Evolutionary conservation across 2,329 filamentous ascomycete species (phyloP), one percentile per base, ranked within the genome.

Genomic region (Exophiala sp.): DNA sequence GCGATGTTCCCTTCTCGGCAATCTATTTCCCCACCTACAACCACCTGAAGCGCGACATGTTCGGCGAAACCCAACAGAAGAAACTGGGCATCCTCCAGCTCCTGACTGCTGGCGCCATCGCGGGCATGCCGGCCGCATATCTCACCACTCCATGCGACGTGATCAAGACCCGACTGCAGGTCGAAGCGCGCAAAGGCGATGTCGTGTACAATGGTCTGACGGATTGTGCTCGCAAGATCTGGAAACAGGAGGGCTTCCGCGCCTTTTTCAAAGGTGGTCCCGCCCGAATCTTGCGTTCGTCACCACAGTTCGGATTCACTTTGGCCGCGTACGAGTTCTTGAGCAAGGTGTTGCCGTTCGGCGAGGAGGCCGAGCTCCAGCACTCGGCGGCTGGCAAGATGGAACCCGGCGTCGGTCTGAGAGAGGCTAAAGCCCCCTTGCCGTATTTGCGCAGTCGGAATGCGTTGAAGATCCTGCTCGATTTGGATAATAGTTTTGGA

Each of bases 181-280:
- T 98, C 52, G 93, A 98, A 70, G 90, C 91, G 18, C 86, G 93
- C 58, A 97, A 97, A 76, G 93, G 93, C 57, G 91, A 98, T 63
- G 84, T 83, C 2, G 77, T 78, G 42, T 98, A 98, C 76, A 93
- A 81, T 35, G 87, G 86, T 40, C 78, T 98, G 41, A 81, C 88
- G 48, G 88, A 98, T 71, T 87, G 84, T 46, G 93, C 93, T 30
- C 71, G 71, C 62, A 95, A 88, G 11, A 86, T 98, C 62, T 84
- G 78, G 73, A 82, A 83, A 68, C 87, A 97, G 68, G 93, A 98
- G 70, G 93, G 93, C 9, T 91, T 96, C 79, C 81, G 79, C 57
- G 93, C 93, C 21, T 98, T 98, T 77, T 98, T 97, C 83, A 97
- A 97, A 77, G 93, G 93, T 60, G 93, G 93, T 1, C 90, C 91